phyloP scores from a whole-genome alignment of 2,329 filamentous ascomycete genomes.

The Pseudogymnoascus sp. region DNA sequence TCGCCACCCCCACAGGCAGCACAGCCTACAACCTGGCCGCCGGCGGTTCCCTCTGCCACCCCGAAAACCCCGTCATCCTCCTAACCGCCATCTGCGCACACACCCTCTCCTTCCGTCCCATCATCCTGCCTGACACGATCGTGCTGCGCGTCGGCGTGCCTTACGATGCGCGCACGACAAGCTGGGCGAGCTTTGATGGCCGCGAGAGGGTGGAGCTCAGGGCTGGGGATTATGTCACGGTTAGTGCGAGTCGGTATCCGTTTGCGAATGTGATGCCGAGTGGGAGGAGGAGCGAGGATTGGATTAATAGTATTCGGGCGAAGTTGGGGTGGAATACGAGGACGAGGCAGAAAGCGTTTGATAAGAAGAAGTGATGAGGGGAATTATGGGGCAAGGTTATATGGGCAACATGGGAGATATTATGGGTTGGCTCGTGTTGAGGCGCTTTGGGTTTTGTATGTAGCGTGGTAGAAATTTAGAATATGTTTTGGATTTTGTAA shows the following conservation, averaged over 20 bases:
- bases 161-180: constrained; percentile 79
- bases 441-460: not conserved
- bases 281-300: constrained; percentile 64
- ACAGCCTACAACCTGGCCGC: constrained; percentile 95
- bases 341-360: constrained; percentile 61
- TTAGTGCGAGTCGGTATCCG: constrained; percentile 71
- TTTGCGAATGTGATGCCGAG: constrained; percentile 70
- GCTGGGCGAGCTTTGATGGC: constrained; percentile 98
- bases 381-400: not conserved
- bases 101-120: constrained; percentile 90
- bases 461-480: not conserved
- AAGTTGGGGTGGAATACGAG: constrained; percentile 77
- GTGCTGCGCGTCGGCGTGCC: constrained; percentile 90
- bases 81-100: constrained; percentile 92
- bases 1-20: constrained; percentile 88
- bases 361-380: constrained; percentile 31
- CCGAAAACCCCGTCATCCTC: constrained; percentile 92
- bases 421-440: not conserved
- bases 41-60: constrained; percentile 90
- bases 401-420: not conserved
- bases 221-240: constrained; percentile 77
- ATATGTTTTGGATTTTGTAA: not conserved
- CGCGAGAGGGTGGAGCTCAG: constrained; percentile 73
- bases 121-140: constrained; percentile 92
- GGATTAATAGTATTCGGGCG: constrained; percentile 71